phyloP scores from a whole-genome alignment of 1,139 yeast genomes.

The Blastobotrys proliferans region DNA sequence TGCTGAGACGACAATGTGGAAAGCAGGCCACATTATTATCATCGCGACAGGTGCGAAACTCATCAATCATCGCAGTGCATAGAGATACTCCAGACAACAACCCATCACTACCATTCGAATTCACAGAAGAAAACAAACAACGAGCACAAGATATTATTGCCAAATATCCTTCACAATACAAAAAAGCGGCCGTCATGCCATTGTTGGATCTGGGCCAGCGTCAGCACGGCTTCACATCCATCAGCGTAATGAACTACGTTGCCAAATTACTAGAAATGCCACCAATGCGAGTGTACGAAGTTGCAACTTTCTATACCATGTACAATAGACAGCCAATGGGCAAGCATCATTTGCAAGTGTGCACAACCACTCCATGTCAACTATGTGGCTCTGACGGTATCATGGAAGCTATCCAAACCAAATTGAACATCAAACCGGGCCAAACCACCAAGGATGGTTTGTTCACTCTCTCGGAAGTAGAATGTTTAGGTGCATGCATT shows the following conservation, averaged over 20 bases:
- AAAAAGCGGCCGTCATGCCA: constrained; percentile 88
- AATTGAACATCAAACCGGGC: constrained; percentile 68
- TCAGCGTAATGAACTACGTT: constrained; percentile 89
- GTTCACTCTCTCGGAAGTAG: constrained; percentile 84
- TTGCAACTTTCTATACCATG: constrained; percentile 91
- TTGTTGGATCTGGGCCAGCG: constrained; percentile 84
- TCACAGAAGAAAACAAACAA: constrained; percentile 60
- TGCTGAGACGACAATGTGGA: too few species aligned
- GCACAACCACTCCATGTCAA: constrained; percentile 91
- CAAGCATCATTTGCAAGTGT: constrained; percentile 76
- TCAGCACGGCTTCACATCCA: constrained; percentile 82
- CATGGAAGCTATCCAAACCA: constrained; percentile 62
- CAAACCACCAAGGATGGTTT: constrained; percentile 73
- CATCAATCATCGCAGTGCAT: constrained; percentile 52
- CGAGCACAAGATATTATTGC: constrained; percentile 72
- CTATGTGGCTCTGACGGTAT: constrained; percentile 77
- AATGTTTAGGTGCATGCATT: constrained; percentile 89
- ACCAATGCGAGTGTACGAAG: constrained; percentile 93
- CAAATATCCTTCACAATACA: constrained; percentile 82
- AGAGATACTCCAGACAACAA: constrained; percentile 69
- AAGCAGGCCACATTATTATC: too few species aligned
- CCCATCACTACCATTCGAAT: constrained; percentile 67
- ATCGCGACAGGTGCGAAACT: too few species aligned
- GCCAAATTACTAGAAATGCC: constrained; percentile 85
- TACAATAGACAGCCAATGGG: constrained; percentile 87